Percentiles rank a stretch among this genome's conserved stretches.
Evolutionary conservation across 2,329 filamentous ascomycete genomes (phyloP).

Genomic region (Whalleya microplaca): DNA sequence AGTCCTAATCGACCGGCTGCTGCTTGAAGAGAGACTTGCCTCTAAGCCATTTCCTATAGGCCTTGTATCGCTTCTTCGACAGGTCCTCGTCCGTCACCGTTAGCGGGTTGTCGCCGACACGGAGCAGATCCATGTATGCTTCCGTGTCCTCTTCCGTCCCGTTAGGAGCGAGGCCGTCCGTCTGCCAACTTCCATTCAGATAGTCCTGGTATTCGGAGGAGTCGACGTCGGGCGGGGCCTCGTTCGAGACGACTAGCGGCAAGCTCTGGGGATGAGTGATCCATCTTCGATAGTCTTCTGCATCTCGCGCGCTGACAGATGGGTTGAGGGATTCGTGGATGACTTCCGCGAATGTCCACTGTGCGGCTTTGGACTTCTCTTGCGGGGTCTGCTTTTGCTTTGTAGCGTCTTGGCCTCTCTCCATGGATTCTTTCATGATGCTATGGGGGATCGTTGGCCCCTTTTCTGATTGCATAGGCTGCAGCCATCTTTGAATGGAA

Average conservation of each 20-base stretch:
- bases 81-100: slow-evolving; percentile 87
- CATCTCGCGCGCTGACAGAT: slow-evolving; percentile 74
- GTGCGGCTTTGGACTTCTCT: slow-evolving; percentile 80
- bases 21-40: slow-evolving; percentile 98
- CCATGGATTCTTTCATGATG: slow-evolving; percentile 60
- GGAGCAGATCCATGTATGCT: slow-evolving; percentile 77
- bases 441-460: slow-evolving; percentile 44
- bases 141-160: slow-evolving; percentile 67
- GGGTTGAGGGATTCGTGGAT: slow-evolving; percentile 86
- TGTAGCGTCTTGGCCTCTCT: slow-evolving; percentile 27
- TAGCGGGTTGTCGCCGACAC: slow-evolving; percentile 78
- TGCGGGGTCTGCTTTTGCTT: slow-evolving; percentile 61
- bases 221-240: slow-evolving; percentile 63
- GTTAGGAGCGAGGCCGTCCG: slow-evolving; percentile 54
- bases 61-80: slow-evolving; percentile 93
- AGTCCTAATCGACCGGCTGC: slow-evolving; percentile 62
- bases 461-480: slow-evolving; percentile 47
- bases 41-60: slow-evolving; percentile 91
- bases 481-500: slow-evolving; percentile 65
- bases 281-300: slow-evolving; percentile 86
- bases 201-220: slow-evolving; percentile 78
- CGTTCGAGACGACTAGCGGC: slow-evolving; percentile 76
- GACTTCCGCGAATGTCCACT: slow-evolving; percentile 87
- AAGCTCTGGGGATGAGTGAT: slow-evolving; percentile 87
- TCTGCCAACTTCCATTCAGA: slow-evolving; percentile 68